Percentiles rank a stretch among this genome's conserved stretches.
phyloP scores from a whole-genome alignment of 1,284 basidiomycete genomes.

The Rhodotorula sp. region DNA sequence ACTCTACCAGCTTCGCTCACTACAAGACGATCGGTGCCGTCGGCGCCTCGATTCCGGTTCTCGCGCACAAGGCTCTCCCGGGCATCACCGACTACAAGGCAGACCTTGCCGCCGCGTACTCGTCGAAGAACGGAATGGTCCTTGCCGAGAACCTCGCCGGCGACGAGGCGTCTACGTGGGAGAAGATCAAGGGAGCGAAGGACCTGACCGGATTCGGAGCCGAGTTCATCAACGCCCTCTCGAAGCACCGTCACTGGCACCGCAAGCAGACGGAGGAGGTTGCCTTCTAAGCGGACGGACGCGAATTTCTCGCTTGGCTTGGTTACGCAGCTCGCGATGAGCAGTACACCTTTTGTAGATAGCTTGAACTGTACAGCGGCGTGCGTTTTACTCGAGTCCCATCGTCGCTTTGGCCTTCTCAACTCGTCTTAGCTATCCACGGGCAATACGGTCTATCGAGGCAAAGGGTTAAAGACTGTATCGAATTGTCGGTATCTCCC shows the following conservation, averaged over 20 bases:
- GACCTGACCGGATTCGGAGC: constrained; percentile 38
- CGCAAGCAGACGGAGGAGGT: constrained; percentile 26
- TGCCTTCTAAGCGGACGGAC: constrained; percentile 16
- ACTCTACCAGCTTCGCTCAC: not conserved
- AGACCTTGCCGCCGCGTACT: constrained; percentile 34
- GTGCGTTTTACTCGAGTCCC: too few relatives aligned
- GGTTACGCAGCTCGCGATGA: not conserved
- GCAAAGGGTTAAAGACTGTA: too few relatives aligned
- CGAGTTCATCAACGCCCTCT: constrained; percentile 40
- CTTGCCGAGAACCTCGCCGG: constrained; percentile 41
- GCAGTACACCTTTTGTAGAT: not conserved
- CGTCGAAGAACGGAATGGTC: constrained; percentile 42
- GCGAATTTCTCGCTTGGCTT: not conserved
- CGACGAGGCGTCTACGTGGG: constrained; percentile 37
- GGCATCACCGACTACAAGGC: constrained; percentile 40
- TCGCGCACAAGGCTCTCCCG: constrained; percentile 42
- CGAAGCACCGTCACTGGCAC: constrained; percentile 41
- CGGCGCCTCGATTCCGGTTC: constrained; percentile 38
- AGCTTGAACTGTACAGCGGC: not conserved
- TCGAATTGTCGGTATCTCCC: too few relatives aligned
- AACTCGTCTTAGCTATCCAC: too few relatives aligned
- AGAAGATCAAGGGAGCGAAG: constrained; percentile 36
- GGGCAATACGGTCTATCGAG: too few relatives aligned
- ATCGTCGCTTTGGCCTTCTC: not conserved
- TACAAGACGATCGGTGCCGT: constrained; percentile 38